Base-by-base conservation (phyloP, 768 basidiomycete species). In the Tylopilus intermedius region DNA sequence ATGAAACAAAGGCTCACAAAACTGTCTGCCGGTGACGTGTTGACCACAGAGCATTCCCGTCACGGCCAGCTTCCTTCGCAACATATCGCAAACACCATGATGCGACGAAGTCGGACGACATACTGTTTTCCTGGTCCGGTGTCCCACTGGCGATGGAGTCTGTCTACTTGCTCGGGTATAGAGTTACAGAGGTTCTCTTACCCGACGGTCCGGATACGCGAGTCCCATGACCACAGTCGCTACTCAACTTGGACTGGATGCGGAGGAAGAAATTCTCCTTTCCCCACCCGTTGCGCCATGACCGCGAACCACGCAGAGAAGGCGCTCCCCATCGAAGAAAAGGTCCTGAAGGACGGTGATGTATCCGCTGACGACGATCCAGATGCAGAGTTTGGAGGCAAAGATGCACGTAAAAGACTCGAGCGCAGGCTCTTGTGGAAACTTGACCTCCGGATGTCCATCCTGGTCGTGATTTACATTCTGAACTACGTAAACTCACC, bases 401-500 rank as follows among this genome's bases (percentile, higher is more conserved):
- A 61, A 3, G 79, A 78, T 54, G 71, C 65, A 21, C 73, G 81
- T 46, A 71, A 64, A 56, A 65, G 40, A 32, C 68, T 84, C 15
- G 83, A 84, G 67, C 74, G 70, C 57, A 78, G 72, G 56, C 70
- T 85, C 13, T 59, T 83, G 47, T 64, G 71, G 58, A 84, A 84
- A 62, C 56, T 86, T 43, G 82, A 84, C 59, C 53, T 76, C 35
- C 72, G 80, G 26, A 79, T 82, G 79, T 74, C 75, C 41, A 76
- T 82, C 45, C 58, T 82, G 55, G 68, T 81, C 26, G 44, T 69
- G 14, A 70, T 74, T 33, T 71, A 72, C 39, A 70, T 74, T 37
- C 48, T 72, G 11, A 74, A 72, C 57, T 74, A 70, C 37, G 70
- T 72, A 42, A 47, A 57, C 21, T 42, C 40, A 33, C 45, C 24